Conservation (phyloP, 495 filamentous ascomycete species). For the Aspergillus hancockii region DNA sequence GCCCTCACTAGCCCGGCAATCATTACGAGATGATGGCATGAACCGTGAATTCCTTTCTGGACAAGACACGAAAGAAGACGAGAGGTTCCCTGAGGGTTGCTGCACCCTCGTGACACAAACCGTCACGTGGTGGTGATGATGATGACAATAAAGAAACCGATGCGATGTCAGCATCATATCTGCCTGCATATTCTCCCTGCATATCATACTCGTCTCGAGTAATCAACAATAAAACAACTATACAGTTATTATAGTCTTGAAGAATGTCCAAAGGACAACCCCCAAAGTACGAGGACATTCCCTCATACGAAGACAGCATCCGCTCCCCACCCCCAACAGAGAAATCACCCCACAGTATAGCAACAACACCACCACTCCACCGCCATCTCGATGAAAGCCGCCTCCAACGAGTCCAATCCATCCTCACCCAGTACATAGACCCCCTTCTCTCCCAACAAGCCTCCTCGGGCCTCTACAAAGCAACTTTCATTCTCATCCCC, state of each 20-base stretch:
- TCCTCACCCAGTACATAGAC: neutral
- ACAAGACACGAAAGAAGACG: neutral
- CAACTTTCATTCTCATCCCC: neutral
- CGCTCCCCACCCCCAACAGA: neutral
- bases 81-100: neutral
- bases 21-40: neutral
- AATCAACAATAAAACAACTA: neutral
- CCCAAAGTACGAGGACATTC: neutral
- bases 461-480: neutral
- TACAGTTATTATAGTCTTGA: no score
- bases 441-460: neutral
- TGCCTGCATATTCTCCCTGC: neutral
- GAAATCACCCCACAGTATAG: neutral
- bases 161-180: neutral
- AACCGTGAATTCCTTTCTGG: neutral
- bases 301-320: conserved; percentile 1
- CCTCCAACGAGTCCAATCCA: neutral
- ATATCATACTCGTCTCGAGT: neutral
- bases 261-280: neutral
- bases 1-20: neutral
- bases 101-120: neutral
- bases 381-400: neutral
- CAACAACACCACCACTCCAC: neutral
- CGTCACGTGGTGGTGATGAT: neutral
- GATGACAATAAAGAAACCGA: neutral